A percentile compares a stretch with the other conserved stretches of the same genome.
phyloP scores from a whole-genome alignment of 441 rosid genomes.

The Croton laevigatus region DNA sequence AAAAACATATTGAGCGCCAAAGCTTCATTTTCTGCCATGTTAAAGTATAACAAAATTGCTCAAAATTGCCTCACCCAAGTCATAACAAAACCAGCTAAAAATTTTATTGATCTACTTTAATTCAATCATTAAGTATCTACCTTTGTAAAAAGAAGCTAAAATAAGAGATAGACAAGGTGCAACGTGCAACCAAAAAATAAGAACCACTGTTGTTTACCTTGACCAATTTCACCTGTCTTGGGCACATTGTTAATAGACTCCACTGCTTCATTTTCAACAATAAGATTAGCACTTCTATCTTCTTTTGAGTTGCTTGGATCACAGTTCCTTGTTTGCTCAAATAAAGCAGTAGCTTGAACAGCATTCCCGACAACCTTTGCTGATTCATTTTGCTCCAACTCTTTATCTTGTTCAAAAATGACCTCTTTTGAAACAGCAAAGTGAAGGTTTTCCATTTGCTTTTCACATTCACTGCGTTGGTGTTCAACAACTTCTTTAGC shows the following conservation, averaged over 20 bases:
- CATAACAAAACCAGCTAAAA: background rate
- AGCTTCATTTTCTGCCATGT: slow-evolving; percentile 22
- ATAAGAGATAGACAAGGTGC: too few relatives aligned
- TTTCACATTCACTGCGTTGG: background rate
- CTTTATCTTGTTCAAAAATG: background rate
- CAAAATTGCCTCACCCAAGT: too few relatives aligned
- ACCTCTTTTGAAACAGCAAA: too few relatives aligned
- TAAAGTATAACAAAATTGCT: background rate
- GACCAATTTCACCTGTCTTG: background rate
- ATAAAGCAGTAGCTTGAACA: slow-evolving; percentile 7
- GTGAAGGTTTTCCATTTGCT: background rate
- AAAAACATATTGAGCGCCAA: slow-evolving; percentile 20
- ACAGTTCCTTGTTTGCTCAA: background rate
- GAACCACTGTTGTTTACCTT: too few relatives aligned
- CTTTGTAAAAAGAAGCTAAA: slow-evolving; percentile 12
- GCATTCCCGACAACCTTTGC: background rate
- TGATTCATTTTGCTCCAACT: slow-evolving; percentile 6
- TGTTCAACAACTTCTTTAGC: slow-evolving; percentile 1
- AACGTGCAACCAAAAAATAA: too few relatives aligned
- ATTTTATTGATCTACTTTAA: background rate
- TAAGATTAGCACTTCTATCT: background rate
- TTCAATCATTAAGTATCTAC: slow-evolving; percentile 9
- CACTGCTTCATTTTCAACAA: slow-evolving; percentile 10
- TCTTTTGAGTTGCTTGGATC: background rate
- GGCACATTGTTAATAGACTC: background rate